A percentile compares a stretch with the other conserved stretches of the same genome.
These are phyloP conservation scores for Peronosclerospora sorghi DNA, from an alignment of 352 stramenopile species.

Conservation along the genomic window DNA sequence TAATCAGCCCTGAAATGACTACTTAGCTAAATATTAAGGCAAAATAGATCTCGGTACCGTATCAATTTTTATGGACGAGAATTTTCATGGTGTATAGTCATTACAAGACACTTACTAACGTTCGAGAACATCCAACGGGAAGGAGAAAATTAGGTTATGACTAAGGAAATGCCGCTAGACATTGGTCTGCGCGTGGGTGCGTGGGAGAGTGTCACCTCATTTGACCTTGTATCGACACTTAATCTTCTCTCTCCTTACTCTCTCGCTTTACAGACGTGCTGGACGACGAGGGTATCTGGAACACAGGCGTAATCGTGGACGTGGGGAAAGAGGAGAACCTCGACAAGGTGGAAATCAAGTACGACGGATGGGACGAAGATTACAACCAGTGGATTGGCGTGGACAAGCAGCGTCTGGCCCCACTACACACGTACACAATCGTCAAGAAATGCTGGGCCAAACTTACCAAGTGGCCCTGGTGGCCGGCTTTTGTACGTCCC, in stretches of 20 bases:
- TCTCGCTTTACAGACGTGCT: slow-evolving; percentile 40
- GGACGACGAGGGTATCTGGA: slow-evolving; percentile 79
- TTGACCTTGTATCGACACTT: background rate
- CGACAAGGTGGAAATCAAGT: slow-evolving; percentile 68
- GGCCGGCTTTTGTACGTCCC: slow-evolving; percentile 55
- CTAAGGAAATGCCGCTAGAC: slow-evolving; percentile 45
- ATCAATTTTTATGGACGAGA: no score
- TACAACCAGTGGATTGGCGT: slow-evolving; percentile 71
- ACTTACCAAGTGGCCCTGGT: slow-evolving; percentile 76
- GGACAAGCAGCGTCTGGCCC: slow-evolving; percentile 44
- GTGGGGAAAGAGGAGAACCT: slow-evolving; percentile 39
- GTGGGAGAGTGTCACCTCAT: slow-evolving; percentile 4
- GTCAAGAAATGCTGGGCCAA: slow-evolving; percentile 83
- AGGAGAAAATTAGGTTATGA: slow-evolving; percentile 3
- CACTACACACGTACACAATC: slow-evolving; percentile 72
- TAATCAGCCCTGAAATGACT: no score
- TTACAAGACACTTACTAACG: no score
- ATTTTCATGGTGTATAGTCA: no score
- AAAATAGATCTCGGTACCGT: no score
- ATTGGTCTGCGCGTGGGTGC: slow-evolving; percentile 59
- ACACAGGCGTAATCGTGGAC: slow-evolving; percentile 60
- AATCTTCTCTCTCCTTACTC: background rate
- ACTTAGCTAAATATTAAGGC: no score
- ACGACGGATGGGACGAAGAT: slow-evolving; percentile 73
- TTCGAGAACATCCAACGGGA: no score